Evolutionary conservation across 306 rosid genomes (phyloP), one percentile per base, ranked within the genome.

Genomic region (Morella rubra): DNA sequence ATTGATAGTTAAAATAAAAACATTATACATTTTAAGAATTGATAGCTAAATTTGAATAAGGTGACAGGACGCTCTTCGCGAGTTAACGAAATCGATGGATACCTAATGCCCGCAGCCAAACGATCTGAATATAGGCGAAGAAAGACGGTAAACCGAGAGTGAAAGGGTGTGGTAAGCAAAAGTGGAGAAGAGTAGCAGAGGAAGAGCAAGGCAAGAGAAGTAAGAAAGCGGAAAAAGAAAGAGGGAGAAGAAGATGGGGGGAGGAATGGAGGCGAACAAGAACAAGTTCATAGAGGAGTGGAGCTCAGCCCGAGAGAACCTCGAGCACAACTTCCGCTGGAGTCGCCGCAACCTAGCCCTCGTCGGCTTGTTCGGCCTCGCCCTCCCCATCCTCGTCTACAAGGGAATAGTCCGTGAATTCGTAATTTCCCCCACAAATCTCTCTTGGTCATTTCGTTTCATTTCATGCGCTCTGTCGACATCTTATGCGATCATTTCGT

Each of bases 231-330:
- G 32, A 27, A 27, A 32, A 67, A 59, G 62, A 16, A 2, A 66
- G 53, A 27, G 41, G 1, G 54, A 18, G 67, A 78, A 61, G 41
- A 84, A 79, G 54, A 95, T 95, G 99, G 99, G 89, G 0, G 99
- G 99, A 74, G 99, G 99, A 83, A 92, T 95, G 99, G 99, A 91
- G 79, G 79, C 93, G 8, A 78, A 88, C 80, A 95, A 95, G 91
- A 95, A 95, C 91, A 91, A 15, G 75, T 87, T 76, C 87, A 92
- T 95, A 2, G 99, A 95, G 77, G 99, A 95, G 18, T 95, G 99
- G 99, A 44, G 99, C 32, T 3, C 89, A 8, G 99, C 85, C 0
- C 84, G 99, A 76, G 99, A 95, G 82, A 95, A 82, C 51, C 96
- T 95, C 3, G 99, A 95, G 74, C 73, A 82, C 62, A 95, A 95